Base-by-base conservation (phyloP, 1,284 basidiomycete genomes). In the Tremellales sp. region DNA sequence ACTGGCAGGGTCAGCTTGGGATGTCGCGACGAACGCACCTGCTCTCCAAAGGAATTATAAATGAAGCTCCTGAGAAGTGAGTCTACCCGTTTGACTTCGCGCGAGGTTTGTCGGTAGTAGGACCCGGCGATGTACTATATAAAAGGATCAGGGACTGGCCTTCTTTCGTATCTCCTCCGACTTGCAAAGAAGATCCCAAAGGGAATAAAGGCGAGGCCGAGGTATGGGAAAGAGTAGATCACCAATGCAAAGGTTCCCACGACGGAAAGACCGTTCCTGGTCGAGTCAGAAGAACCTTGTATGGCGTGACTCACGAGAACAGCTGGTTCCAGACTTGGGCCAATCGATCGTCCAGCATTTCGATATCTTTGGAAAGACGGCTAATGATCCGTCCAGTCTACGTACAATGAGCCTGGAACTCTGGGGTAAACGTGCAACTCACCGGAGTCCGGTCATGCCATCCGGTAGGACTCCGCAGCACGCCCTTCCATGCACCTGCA, bases 331-430 rank as follows among this genome's bases (percentile, higher is more conserved):
- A 58, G 5, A 46, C 38, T 13, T 51, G 49, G 1, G 56, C 46
- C 40, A 66, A 43, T 4, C 57, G 37, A 38, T 65, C 58, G 45
- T 67, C 65, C 4, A 65, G 35, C 37, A 54, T 57, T n/a, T 59
- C 58, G 34, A 65, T 50, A 43, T 67, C 65, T 41, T 60, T 84
- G 0, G 81, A 82, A 13, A 85, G 62, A 6, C 82, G 71, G 3
- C 80, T 82, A 47, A 83, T 70, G 48, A 86, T 81, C 27, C 83
- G 73, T 7, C 82, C 81, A 79, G 51, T 56, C 53, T 51, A 26
- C 4, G n/a, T 39, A 19, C 28, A 24, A 40, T 27, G 26, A 49
- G 13, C 33, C 43, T 48, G 47, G 25, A 65, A 14, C 22, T 53
- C 51, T 7, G 39, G 24, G n/a, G 37, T 19, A 32, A 35, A 34